A percentile compares a stretch with the other conserved stretches of the same genome.
These are phyloP conservation scores for Boeremia exigua DNA, from an alignment of 2,329 filamentous ascomycete species.

Conservation along the genomic window DNA sequence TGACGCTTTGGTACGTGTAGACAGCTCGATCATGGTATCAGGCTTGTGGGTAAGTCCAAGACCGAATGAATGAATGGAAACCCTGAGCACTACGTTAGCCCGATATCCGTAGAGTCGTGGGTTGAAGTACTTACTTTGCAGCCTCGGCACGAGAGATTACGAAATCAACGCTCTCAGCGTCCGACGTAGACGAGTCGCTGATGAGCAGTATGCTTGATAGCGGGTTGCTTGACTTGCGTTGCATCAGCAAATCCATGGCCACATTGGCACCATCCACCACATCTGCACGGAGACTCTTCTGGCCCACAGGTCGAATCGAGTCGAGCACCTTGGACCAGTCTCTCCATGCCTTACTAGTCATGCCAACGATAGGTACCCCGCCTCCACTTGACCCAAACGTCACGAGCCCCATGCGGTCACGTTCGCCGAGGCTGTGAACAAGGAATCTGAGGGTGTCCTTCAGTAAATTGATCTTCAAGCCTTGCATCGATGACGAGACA, in stretches of 20 bases:
- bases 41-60: constrained; percentile 97
- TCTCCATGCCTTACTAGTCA: constrained; percentile 94
- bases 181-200: constrained; percentile 94
- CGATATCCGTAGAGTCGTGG: not conserved
- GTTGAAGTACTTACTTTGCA: constrained; percentile 73
- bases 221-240: constrained; percentile 93
- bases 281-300: constrained; percentile 95
- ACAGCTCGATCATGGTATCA: constrained; percentile 98
- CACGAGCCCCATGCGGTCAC: constrained; percentile 95
- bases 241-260: constrained; percentile 98
- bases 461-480: constrained; percentile 95
- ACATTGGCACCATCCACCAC: constrained; percentile 98
- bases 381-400: constrained; percentile 95
- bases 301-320: constrained; percentile 89
- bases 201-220: constrained; percentile 95
- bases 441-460: constrained; percentile 92
- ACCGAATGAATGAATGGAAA: constrained; percentile 95
- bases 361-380: constrained; percentile 93
- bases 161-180: constrained; percentile 95
- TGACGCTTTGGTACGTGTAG: constrained; percentile 91
- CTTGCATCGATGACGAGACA: constrained; percentile 98
- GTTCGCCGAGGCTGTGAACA: constrained; percentile 85
- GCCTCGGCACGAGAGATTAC: constrained; percentile 96
- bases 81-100: constrained; percentile 58
- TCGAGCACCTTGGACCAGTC: constrained; percentile 88